Percentiles rank a stretch among this genome's conserved stretches.
phyloP scores from a whole-genome alignment of 2,329 filamentous ascomycete species.

The Cordyceps cateniannulata region DNA sequence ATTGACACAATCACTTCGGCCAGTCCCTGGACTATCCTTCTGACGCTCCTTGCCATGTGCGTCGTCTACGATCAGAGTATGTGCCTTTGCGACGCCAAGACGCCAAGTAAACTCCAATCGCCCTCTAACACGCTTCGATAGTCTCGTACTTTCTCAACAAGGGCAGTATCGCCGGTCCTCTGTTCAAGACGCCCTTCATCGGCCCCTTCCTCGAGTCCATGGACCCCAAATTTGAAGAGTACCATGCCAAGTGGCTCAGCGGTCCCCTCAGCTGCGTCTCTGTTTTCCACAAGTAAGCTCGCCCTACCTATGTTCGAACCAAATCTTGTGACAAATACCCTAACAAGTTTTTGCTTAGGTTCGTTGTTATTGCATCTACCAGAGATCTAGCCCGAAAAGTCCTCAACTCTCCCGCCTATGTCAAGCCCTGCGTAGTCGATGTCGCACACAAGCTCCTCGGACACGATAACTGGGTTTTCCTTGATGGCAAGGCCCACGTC shows the following conservation, averaged over 20 bases:
- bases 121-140: constrained; percentile 29
- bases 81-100: constrained; percentile 27
- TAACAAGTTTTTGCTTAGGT: constrained; percentile 44
- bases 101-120: background rate
- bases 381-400: constrained; percentile 95
- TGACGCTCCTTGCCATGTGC: constrained; percentile 64
- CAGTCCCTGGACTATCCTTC: constrained; percentile 54
- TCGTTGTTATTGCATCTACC: constrained; percentile 92
- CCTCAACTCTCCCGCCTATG: constrained; percentile 86
- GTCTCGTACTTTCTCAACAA: constrained; percentile 71
- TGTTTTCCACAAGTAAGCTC: constrained; percentile 90
- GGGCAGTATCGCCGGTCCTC: constrained; percentile 67
- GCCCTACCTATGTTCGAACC: background rate
- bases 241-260: constrained; percentile 87
- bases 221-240: constrained; percentile 85
- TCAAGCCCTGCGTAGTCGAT: constrained; percentile 96
- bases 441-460: constrained; percentile 89
- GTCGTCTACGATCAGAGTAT: constrained; percentile 87
- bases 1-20: constrained; percentile 51
- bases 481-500: constrained; percentile 90
- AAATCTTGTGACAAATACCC: background rate
- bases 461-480: constrained; percentile 90
- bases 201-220: constrained; percentile 93
- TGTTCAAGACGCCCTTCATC: constrained; percentile 77
- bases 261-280: constrained; percentile 93